phyloP scores from a whole-genome alignment of 179 eudicot species.

The Spinacia oleracea region DNA sequence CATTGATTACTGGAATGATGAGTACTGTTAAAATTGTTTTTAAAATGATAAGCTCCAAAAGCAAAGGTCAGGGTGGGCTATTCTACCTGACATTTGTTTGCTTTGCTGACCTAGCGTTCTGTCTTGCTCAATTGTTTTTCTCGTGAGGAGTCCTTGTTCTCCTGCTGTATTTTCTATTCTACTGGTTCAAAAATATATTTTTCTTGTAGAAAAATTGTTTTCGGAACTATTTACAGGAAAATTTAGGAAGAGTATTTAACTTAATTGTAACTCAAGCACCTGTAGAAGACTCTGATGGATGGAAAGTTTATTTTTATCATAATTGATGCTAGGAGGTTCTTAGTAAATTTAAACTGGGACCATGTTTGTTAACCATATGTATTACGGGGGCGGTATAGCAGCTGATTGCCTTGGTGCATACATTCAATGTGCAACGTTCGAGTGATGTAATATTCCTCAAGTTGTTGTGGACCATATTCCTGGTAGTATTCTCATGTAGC shows the following conservation, averaged over 20 bases:
- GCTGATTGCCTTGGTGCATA: neutral
- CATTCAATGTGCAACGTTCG: neutral
- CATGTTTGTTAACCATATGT: neutral
- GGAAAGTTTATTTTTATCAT: neutral
- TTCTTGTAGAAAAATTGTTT: neutral
- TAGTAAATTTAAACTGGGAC: neutral
- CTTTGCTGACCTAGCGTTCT: too few species aligned
- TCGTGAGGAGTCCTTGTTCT: too few species aligned
- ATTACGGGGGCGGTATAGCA: neutral
- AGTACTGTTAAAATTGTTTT: neutral
- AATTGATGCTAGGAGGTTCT: neutral
- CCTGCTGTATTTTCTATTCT: too few species aligned
- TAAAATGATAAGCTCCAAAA: neutral
- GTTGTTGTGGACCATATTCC: neutral
- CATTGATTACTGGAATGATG: neutral
- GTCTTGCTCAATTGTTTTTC: too few species aligned
- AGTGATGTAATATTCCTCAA: neutral
- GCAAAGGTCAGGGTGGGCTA: too few species aligned
- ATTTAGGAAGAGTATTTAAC: neutral
- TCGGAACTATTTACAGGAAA: neutral
- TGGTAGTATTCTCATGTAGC: neutral
- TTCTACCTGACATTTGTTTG: too few species aligned
- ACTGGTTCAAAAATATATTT: too few species aligned
- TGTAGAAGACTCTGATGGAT: neutral
- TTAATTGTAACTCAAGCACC: neutral